Evolutionary conservation across 1,139 yeast genomes (phyloP), one percentile per base, ranked within the genome.

Genomic region (Zygoascus hellenicus): DNA sequence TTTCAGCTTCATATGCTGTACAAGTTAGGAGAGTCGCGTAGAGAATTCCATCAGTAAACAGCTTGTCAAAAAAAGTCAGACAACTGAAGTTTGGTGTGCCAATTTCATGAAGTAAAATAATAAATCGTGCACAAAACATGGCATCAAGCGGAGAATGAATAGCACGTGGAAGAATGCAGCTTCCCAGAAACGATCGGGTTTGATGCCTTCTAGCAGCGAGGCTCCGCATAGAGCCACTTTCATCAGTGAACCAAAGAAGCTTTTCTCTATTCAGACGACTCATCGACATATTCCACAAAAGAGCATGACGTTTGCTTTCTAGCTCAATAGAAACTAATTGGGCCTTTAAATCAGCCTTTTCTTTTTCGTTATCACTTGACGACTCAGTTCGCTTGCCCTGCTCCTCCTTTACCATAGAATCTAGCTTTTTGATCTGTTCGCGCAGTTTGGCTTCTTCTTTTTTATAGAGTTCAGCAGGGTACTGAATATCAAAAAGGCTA

Each of bases 71-170:
- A 1, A 81, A 55, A 1, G 55, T 57, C 7, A 74, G 47, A 9
- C 81, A 56, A 2, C 77, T 71, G 58, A 73, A 80, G 37, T 75
- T 69, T 1, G 68, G 53, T 0, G 76, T 66, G 1, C 71, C 68
- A 14, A 73, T 52, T 0, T 67, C 61, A 50, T 81, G 79, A 13
- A 81, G 57, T 42, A 64, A 56, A 52, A 78, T 75, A 2, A 87
- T 56, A 59, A 89, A 87, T 48, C 75, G 70, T 0, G 88, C 80
- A 38, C 81, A 68, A 60, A 69, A 89, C 1, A 84, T 74, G 0
- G 97, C 96, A 67, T 90, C 98, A 52, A 82, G 77, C 0, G 96
- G 82, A 0, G 97, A 86, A 55, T 83, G 88, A 2, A 83, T 64
- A 2, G 83, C 76, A 56, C 97, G 72, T 13, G 96, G 97, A 15